A percentile compares a stretch with the other conserved stretches of the same genome.
Conservation (phyloP, 1,284 basidiomycete species). For the Ceratobasidium papillatum region DNA sequence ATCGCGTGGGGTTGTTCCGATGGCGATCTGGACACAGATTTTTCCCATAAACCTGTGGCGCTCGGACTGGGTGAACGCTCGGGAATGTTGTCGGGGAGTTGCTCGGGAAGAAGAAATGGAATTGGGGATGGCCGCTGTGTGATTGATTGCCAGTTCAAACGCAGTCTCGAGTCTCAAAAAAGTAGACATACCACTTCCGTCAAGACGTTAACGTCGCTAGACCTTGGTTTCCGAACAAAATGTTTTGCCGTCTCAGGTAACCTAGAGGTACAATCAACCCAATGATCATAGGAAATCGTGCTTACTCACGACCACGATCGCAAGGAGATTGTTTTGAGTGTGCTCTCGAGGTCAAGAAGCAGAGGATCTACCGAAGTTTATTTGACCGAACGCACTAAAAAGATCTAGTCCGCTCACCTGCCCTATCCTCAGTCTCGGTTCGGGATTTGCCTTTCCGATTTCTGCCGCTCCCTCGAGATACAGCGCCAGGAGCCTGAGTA, state of each 20-base stretch:
- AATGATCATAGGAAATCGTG: background rate
- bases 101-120: conserved; percentile 28
- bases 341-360: conserved; percentile 34
- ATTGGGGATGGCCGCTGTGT: conserved; percentile 22
- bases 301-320: conserved; percentile 26
- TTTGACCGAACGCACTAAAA: conserved; percentile 9
- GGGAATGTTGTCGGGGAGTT: background rate
- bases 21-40: background rate
- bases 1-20: conserved; percentile 23
- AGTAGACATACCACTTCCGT: conserved; percentile 12
- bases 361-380: conserved; percentile 27
- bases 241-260: conserved; percentile 22
- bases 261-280: conserved; percentile 2
- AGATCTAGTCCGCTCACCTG: conserved; percentile 11
- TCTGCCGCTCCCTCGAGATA: background rate
- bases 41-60: conserved; percentile 14
- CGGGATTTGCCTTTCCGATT: conserved; percentile 25
- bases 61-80: background rate
- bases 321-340: conserved; percentile 20
- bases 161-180: background rate
- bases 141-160: background rate
- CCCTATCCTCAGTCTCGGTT: conserved; percentile 17
- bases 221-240: conserved; percentile 31
- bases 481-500: background rate
- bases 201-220: conserved; percentile 34